A percentile compares a stretch with the other conserved stretches of the same genome.
Evolutionary conservation across 108 stramenopile species (phyloP).

Genomic region (Skeletonema costatum): DNA sequence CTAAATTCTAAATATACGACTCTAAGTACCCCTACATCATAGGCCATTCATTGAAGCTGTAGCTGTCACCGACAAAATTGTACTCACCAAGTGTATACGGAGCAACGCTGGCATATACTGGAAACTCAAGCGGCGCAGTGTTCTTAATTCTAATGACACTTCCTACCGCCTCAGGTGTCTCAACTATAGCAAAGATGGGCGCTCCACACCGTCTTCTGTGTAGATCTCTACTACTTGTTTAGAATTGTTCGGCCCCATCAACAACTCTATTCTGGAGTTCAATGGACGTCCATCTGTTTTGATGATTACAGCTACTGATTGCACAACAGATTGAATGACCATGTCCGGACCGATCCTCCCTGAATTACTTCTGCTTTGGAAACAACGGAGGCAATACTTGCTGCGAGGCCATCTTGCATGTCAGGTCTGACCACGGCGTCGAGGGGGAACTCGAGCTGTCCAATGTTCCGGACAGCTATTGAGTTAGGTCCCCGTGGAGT

Average conservation of each 20-base stretch:
- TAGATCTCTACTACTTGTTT: slow-evolving; percentile 87
- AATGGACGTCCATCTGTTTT: slow-evolving; percentile 82
- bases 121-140: slow-evolving; percentile 84
- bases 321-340: slow-evolving; percentile 69
- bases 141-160: slow-evolving; percentile 81
- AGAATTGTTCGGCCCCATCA: slow-evolving; percentile 87
- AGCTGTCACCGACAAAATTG: not conserved
- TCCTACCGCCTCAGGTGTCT: slow-evolving; percentile 67
- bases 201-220: slow-evolving; percentile 83
- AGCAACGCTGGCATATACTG: slow-evolving; percentile 70
- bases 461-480: slow-evolving; percentile 80
- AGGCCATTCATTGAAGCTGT: too few relatives aligned
- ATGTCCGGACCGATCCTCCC: slow-evolving; percentile 77
- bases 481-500: slow-evolving; percentile 80
- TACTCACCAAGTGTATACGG: slow-evolving; percentile 60
- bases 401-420: slow-evolving; percentile 51
- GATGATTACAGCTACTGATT: slow-evolving; percentile 65
- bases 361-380: slow-evolving; percentile 63
- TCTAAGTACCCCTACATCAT: too few relatives aligned
- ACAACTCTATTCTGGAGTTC: slow-evolving; percentile 76
- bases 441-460: slow-evolving; percentile 78
- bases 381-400: slow-evolving; percentile 47
- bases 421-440: slow-evolving; percentile 66
- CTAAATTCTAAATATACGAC: too few relatives aligned
- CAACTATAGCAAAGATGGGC: slow-evolving; percentile 78